These are phyloP conservation scores for Agastache rugosa DNA, from an alignment of 257 asterid genomes.

Conservation along the genomic window DNA sequence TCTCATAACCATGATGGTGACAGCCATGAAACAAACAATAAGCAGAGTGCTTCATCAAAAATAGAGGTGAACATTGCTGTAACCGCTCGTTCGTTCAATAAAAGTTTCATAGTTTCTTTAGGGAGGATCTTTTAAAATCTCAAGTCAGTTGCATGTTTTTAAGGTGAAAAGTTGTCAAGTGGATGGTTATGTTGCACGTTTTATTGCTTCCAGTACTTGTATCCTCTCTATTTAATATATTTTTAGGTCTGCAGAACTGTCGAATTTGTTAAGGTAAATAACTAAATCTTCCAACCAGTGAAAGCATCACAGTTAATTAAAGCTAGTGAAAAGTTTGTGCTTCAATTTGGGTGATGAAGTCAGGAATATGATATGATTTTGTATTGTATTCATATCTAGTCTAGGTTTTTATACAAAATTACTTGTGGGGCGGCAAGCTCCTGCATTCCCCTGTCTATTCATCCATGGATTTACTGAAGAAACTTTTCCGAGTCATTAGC, in stretches of 20 bases:
- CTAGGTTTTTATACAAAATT: conserved; percentile 1
- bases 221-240: not conserved
- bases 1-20: conserved; percentile 48
- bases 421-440: not conserved
- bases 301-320: not conserved
- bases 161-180: conserved; percentile 16
- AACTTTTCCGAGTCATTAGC: not conserved
- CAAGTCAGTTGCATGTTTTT: conserved; percentile 16
- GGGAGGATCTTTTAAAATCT: conserved; percentile 7
- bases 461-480: not conserved
- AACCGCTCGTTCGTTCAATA: conserved; percentile 20
- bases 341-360: conserved; percentile 18
- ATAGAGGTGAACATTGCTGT: conserved; percentile 63
- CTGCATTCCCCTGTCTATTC: conserved; percentile 7
- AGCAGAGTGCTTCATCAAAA: conserved; percentile 53
- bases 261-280: conserved; percentile 8
- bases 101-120: conserved; percentile 2
- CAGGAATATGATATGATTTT: conserved; percentile 11
- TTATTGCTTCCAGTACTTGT: conserved; percentile 1
- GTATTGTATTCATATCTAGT: not conserved
- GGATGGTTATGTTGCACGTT: conserved; percentile 7
- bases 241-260: not conserved
- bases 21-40: conserved; percentile 44
- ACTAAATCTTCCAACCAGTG: not conserved
- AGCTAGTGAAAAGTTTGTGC: conserved; percentile 11